Conservation (phyloP, 2,329 filamentous ascomycete genomes). For the Penicillium sp. region DNA sequence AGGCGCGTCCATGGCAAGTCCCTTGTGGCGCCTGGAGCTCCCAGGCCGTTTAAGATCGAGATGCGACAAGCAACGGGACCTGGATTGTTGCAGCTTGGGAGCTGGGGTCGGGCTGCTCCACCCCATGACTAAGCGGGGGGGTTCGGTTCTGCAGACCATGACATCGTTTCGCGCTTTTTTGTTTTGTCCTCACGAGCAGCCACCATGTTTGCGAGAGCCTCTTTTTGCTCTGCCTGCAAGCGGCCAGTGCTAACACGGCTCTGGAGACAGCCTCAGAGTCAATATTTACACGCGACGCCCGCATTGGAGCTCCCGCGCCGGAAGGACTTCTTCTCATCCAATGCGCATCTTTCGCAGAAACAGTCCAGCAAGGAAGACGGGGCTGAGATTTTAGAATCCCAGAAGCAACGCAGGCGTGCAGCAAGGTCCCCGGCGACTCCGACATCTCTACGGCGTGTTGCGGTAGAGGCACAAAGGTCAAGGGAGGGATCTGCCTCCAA, state of each 20-base stretch:
- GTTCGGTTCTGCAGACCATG: conserved; percentile 11
- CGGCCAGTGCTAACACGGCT: conserved; percentile 24
- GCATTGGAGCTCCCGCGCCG: conserved; percentile 48
- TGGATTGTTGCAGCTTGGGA: conserved; percentile 17
- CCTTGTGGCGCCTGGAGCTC: conserved; percentile 28
- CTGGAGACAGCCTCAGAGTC: conserved; percentile 32
- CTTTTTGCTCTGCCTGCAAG: conserved; percentile 35
- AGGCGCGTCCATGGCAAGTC: conserved; percentile 41
- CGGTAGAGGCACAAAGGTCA: conserved; percentile 75
- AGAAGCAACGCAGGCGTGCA: conserved; percentile 50
- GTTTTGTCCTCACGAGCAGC: background rate
- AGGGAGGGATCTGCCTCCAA: conserved; percentile 54
- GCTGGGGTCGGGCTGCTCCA: conserved; percentile 22
- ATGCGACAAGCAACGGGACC: conserved; percentile 20
- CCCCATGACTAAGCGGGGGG: conserved; percentile 22
- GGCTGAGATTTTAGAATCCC: conserved; percentile 21
- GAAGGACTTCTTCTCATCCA: conserved; percentile 68
- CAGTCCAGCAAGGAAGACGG: conserved; percentile 20
- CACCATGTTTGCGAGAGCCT: conserved; percentile 34
- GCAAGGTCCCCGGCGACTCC: conserved; percentile 59
- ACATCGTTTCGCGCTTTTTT: conserved; percentile 10
- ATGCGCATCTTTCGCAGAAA: conserved; percentile 53
- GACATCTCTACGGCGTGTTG: conserved; percentile 78
- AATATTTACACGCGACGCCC: conserved; percentile 35
- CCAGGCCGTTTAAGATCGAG: conserved; percentile 15